These are phyloP conservation scores for Eremochloa ophiuroides DNA, from an alignment of 176 grass and related monocot species.

Conservation along the genomic window DNA sequence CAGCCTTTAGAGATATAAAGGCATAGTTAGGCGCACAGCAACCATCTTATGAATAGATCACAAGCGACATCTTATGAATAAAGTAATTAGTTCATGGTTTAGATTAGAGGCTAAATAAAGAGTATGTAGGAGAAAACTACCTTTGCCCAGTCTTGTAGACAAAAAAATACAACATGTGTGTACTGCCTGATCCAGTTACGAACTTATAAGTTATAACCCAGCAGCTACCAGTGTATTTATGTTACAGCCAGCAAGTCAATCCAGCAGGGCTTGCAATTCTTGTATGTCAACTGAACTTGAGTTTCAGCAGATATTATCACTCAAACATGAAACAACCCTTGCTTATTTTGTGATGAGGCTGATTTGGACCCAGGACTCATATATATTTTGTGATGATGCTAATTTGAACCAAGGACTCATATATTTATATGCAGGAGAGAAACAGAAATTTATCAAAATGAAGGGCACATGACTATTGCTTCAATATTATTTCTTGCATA, in stretches of 20 bases:
- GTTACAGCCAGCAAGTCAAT: not conserved
- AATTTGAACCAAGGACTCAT: not conserved
- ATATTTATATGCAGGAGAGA: not conserved
- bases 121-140: not conserved
- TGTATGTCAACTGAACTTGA: not conserved
- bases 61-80: not conserved
- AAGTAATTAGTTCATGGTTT: not conserved
- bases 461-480: not conserved
- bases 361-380: not conserved
- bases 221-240: not conserved
- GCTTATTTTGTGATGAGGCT: not conserved
- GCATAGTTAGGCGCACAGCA: not conserved
- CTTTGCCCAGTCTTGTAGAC: not conserved
- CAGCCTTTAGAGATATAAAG: not conserved
- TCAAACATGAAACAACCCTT: not conserved
- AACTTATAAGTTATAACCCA: not conserved
- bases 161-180: not conserved
- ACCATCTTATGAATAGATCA: conserved; percentile 3
- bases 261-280: not conserved
- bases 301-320: not conserved
- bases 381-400: not conserved
- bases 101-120: not conserved
- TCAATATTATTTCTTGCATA: not conserved
- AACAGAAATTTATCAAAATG: not conserved
- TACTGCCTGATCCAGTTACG: not conserved